Conservation (phyloP, 2,329 filamentous ascomycete genomes). For the Colletotrichum incanum region DNA sequence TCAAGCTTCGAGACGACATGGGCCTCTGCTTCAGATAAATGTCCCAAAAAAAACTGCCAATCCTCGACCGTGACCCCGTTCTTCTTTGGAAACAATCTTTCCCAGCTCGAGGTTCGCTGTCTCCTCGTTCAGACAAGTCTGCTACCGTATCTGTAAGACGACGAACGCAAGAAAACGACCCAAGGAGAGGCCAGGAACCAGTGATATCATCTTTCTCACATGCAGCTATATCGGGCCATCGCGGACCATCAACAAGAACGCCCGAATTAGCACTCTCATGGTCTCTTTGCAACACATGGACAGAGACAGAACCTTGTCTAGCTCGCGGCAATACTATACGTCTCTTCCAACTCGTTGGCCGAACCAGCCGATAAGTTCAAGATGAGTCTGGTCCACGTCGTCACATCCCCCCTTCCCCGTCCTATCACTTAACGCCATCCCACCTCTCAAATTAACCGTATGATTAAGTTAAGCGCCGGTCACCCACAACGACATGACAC, state of each 20-base stretch:
- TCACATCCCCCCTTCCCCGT: slow-evolving; percentile 11
- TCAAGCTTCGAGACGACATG: slow-evolving; percentile 23
- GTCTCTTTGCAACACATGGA: neutral
- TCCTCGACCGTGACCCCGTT: slow-evolving; percentile 1
- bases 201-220: slow-evolving; percentile 6
- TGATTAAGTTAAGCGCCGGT: slow-evolving; percentile 37
- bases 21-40: slow-evolving; percentile 9
- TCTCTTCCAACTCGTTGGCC: neutral
- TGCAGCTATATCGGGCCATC: neutral
- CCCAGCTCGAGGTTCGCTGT: neutral
- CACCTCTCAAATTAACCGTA: slow-evolving; percentile 33
- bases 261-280: neutral
- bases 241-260: neutral
- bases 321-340: no score
- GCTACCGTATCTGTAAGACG: slow-evolving; percentile 27
- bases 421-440: slow-evolving; percentile 22
- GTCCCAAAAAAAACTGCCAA: neutral
- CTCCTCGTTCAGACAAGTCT: slow-evolving; percentile 33
- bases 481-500: slow-evolving; percentile 24
- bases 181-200: slow-evolving; percentile 3
- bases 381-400: slow-evolving; percentile 1
- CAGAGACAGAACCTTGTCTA: neutral
- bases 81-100: slow-evolving; percentile 11
- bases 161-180: slow-evolving; percentile 2
- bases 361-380: slow-evolving; percentile 14